Conservation (phyloP, 345 rosid genomes). For the Lumnitzera racemosa region DNA sequence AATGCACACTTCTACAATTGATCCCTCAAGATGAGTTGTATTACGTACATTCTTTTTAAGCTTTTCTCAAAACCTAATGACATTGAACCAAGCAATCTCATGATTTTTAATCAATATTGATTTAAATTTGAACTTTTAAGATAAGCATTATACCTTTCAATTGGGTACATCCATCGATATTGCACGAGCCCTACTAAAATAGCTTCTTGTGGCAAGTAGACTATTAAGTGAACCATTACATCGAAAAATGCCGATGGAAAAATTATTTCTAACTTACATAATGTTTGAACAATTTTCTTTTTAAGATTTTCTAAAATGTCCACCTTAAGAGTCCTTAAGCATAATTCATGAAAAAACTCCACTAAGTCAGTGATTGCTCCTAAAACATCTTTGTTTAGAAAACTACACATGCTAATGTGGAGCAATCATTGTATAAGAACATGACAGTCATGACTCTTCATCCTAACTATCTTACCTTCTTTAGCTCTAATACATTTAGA, state of each 20-base stretch:
- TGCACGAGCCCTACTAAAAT: constrained; percentile 4
- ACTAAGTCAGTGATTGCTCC: neutral
- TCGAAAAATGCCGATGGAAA: constrained; percentile 7
- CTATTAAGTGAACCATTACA: constrained; percentile 10
- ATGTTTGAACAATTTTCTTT: no score
- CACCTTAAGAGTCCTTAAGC: neutral
- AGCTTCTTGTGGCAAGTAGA: neutral
- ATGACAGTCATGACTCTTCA: constrained; percentile 13
- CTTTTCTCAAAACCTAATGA: no score
- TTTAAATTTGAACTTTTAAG: no score
- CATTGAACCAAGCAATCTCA: no score
- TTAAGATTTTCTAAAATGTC: neutral
- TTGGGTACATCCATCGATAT: constrained; percentile 5
- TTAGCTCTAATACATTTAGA: constrained; percentile 4
- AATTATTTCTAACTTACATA: constrained; percentile 5
- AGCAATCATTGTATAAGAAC: constrained; percentile 5
- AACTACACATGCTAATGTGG: constrained; percentile 1
- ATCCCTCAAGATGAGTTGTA: no score
- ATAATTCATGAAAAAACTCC: constrained; percentile 1
- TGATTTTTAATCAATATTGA: no score
- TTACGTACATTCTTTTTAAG: no score
- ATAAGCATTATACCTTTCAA: neutral
- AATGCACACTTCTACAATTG: no score
- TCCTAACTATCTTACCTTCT: neutral
- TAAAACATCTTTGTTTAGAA: neutral